Base-by-base conservation (phyloP, 1,284 basidiomycete genomes). In the Apiotrichum domesticum region DNA sequence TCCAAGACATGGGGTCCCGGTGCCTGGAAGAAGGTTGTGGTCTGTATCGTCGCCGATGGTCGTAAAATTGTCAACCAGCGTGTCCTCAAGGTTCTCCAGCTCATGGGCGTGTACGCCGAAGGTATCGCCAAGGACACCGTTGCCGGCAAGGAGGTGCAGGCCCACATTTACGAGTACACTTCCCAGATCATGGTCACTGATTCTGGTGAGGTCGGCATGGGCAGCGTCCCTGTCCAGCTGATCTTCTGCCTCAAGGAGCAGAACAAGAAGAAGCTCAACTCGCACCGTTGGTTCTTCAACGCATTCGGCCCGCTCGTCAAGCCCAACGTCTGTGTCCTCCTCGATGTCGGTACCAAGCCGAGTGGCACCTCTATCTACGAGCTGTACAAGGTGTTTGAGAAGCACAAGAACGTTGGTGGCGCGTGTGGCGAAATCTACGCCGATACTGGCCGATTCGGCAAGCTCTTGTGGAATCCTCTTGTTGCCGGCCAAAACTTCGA, bases 101-200 rank as follows among this genome's bases (percentile, higher is more conserved):
- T 90, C 81, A 94, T 97, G 91, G 94, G 94, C 35, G 88, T 88
- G 66, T 97, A 95, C 75, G 91, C 95, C 78, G 93, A 97, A 77
- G 93, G 93, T 62, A 85, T 97, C 56, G 90, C 92, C 67, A 96
- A 97, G 76, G 88, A 94, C 73, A 86, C 87, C 4, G 87, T 97
- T 47, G 90, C 82, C 33, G 90, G 89, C 52, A 94, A 94, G 75
- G 90, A 93, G 63, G 92, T 95, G 21, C 88, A 87, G n/a, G 88
- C 90, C 7, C 90, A 93, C 74, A 90, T 95, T 61, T 96, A 91
- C 71, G 92, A 97, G 85, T 90, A 86, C 69, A 91, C 89, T 2
- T 83, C 88, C 14, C 85, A 81, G 55, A 85, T 88, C 51, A 54
- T 71, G 34, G 79, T 94, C 43, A 88, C 91, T 46, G 85, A 88